Base-by-base conservation (phyloP, 2,329 filamentous ascomycete genomes). In the Byssoonygena ceratinophila region DNA sequence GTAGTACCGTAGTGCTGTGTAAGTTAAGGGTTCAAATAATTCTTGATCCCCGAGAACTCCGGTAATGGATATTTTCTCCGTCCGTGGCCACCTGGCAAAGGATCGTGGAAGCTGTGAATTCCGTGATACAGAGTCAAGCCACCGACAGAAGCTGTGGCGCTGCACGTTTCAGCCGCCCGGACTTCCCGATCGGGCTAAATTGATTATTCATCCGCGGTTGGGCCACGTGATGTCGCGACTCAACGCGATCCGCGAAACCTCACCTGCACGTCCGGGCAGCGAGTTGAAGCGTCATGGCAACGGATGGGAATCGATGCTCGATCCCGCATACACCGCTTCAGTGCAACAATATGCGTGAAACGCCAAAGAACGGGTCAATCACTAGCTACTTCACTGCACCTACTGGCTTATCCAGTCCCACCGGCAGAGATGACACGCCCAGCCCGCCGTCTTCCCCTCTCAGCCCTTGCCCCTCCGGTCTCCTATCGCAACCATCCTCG, bases 401-500 rank as follows among this genome's bases (percentile, higher is more conserved):
- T 11, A 16, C 47, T 5, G 12, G 25, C 20, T 11, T 23, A 41
- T 46, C 49, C 37, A 32, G 34, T 16, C 3, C 31, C 14, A 12
- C 40, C 31, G 11, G 9, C n/a, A 16, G 46, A 18, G 29, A 37
- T 36, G 32, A 46, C 29, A 1, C 14, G 12, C 25, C 9, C 9
- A 34, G 25, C 44, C 7, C 16, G 2, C 29, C 53, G 11, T 52
- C 50, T 18, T 53, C 54, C 7, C 46, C 54, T 6, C 54, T 55
- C 32, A 51, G 50, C 16, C 29, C 54, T 25, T 53, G 50, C 25
- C 54, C 50, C 9, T 46, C 54, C n/a, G 22, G 46, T 37, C 27
- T 51, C 12, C 47, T 51, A n/a, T 51, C 54, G 43, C 29, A 41
- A 8, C 40, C 18, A n/a, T 46, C 51, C 32, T 49, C 51, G 23